These are phyloP conservation scores for Boletus edulis DNA, from an alignment of 768 basidiomycete genomes.

Conservation along the genomic window DNA sequence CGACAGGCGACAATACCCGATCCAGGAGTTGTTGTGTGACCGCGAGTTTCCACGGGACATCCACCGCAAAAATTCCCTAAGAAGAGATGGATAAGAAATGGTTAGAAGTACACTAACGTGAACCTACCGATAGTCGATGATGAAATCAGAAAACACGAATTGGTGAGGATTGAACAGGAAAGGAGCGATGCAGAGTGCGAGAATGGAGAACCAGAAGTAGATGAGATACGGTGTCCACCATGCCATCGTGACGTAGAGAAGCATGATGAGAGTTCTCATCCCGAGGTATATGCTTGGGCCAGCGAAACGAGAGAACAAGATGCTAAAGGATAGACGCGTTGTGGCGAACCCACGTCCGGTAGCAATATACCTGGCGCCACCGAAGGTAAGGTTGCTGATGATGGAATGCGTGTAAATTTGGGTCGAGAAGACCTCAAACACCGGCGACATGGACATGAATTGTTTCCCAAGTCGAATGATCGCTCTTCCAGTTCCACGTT, in stretches of 20 bases:
- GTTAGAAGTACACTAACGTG: not conserved
- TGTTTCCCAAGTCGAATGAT: conserved; percentile 91
- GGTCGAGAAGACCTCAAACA: conserved; percentile 97
- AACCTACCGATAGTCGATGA: conserved; percentile 87
- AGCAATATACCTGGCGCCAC: conserved; percentile 97
- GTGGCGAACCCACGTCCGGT: conserved; percentile 99
- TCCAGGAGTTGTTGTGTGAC: conserved; percentile 98
- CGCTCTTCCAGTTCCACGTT: conserved; percentile 91
- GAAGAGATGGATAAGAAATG: not conserved
- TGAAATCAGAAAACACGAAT: conserved; percentile 94
- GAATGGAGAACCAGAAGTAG: conserved; percentile 97
- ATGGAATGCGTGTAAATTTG: conserved; percentile 99
- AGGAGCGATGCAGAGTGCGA: conserved; percentile 89
- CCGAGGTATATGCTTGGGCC: conserved; percentile 98
- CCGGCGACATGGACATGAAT: conserved; percentile 88
- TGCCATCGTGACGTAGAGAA: conserved; percentile 91
- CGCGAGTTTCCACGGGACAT: conserved; percentile 98
- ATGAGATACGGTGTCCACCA: conserved; percentile 91
- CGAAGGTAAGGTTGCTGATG: conserved; percentile 93
- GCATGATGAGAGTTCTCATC: conserved; percentile 86
- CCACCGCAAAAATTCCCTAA: conserved; percentile 95
- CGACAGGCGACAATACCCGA: conserved; percentile 97
- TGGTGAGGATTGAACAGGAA: conserved; percentile 99
- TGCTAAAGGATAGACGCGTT: conserved; percentile 90
- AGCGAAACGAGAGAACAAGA: conserved; percentile 96